phyloP scores from a whole-genome alignment of 257 asterid species.

The Nicotiana tomentosiformis region DNA sequence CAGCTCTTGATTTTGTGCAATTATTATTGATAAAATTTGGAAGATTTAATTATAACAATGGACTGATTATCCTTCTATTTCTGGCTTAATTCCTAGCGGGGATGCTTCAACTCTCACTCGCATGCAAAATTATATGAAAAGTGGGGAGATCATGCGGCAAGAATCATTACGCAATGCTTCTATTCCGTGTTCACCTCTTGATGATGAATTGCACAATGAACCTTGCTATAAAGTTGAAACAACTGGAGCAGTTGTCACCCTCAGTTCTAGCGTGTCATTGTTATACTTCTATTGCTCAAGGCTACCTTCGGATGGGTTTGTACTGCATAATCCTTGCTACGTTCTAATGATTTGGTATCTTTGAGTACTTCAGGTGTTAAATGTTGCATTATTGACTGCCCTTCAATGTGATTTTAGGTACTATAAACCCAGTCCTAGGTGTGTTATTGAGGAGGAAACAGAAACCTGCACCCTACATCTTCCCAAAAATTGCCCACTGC shows the following conservation, averaged over 20 bases:
- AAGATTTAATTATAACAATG: background rate
- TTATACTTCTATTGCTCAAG: slow-evolving; percentile 71
- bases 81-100: slow-evolving; percentile 29
- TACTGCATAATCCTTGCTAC: slow-evolving; percentile 5
- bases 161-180: slow-evolving; percentile 56
- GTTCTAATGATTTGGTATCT: background rate
- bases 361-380: slow-evolving; percentile 2
- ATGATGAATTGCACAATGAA: slow-evolving; percentile 33
- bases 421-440: slow-evolving; percentile 67
- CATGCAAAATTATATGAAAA: slow-evolving; percentile 41
- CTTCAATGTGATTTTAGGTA: slow-evolving; percentile 31
- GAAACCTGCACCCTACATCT: slow-evolving; percentile 45
- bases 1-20: background rate
- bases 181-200: slow-evolving; percentile 57
- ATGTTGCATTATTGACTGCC: background rate
- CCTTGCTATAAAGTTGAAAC: slow-evolving; percentile 46
- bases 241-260: slow-evolving; percentile 59
- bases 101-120: slow-evolving; percentile 40
- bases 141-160: slow-evolving; percentile 64
- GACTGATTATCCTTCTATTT: background rate
- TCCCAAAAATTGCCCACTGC: slow-evolving; percentile 67
- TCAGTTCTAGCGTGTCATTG: slow-evolving; percentile 57
- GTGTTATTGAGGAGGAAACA: slow-evolving; percentile 35
- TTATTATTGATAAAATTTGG: background rate
- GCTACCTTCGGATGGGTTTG: slow-evolving; percentile 81